A percentile compares a stretch with the other conserved stretches of the same genome.
phyloP scores from a whole-genome alignment of 768 basidiomycete genomes.

The Termitomyces sp. region DNA sequence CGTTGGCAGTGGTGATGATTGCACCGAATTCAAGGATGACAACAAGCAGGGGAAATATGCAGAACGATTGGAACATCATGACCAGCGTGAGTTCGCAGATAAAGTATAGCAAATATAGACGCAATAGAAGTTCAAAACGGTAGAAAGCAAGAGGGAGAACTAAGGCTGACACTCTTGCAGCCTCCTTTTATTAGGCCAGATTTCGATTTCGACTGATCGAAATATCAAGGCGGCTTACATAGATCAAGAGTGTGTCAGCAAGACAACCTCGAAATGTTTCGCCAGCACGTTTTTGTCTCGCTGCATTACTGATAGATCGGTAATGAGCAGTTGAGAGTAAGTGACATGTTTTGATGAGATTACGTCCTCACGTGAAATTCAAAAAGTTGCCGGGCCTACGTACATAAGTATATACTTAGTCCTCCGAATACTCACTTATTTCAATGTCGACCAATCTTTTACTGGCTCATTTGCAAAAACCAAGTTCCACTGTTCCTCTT shows the following conservation, averaged over 20 bases:
- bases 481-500: slow-evolving; percentile 37
- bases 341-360: neutral
- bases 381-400: neutral
- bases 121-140: neutral
- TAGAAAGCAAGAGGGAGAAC: slow-evolving; percentile 9
- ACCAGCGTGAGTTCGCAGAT: slow-evolving; percentile 22
- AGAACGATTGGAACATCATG: slow-evolving; percentile 25
- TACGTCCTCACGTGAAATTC: neutral
- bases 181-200: slow-evolving; percentile 5
- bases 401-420: neutral
- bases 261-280: neutral
- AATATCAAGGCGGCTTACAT: neutral
- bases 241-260: neutral
- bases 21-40: slow-evolving; percentile 16
- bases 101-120: slow-evolving; percentile 7
- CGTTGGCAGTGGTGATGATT: slow-evolving; percentile 16
- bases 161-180: slow-evolving; percentile 10
- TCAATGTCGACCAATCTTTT: slow-evolving; percentile 26
- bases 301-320: neutral
- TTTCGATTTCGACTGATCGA: slow-evolving; percentile 4
- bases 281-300: neutral
- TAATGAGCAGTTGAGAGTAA: neutral
- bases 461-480: slow-evolving; percentile 45
- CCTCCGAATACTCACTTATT: neutral
- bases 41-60: slow-evolving; percentile 17